A percentile compares a stretch with the other conserved stretches of the same genome.
phyloP scores from a whole-genome alignment of 2,329 filamentous ascomycete species.

The Raffaelea deltoideospora region DNA sequence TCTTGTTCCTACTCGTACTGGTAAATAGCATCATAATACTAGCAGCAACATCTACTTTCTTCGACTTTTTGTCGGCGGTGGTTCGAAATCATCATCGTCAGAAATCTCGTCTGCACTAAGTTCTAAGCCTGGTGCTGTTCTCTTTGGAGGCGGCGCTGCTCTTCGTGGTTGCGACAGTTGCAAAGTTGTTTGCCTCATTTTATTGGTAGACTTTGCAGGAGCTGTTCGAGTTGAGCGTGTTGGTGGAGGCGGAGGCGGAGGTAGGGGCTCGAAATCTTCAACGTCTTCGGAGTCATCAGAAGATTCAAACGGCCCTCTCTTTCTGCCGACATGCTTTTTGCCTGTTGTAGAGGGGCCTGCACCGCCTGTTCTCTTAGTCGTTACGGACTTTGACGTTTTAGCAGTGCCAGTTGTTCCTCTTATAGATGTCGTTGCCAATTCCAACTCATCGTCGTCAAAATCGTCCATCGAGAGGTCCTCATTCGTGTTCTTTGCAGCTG shows the following conservation, averaged over 20 bases:
- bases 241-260: conserved; percentile 20
- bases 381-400: conserved; percentile 13
- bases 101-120: conserved; percentile 11
- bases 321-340: conserved; percentile 28
- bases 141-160: neutral
- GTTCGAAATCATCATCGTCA: conserved; percentile 10
- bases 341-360: conserved; percentile 19
- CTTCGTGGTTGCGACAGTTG: conserved; percentile 5
- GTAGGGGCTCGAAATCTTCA: conserved; percentile 17
- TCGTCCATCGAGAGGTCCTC: conserved; percentile 36
- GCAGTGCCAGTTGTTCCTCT: conserved; percentile 17
- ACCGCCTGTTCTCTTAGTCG: conserved; percentile 15
- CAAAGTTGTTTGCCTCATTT: conserved; percentile 7
- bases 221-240: conserved; percentile 4
- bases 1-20: conserved; percentile 11
- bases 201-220: neutral
- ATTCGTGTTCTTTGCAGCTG: conserved; percentile 9
- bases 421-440: conserved; percentile 10
- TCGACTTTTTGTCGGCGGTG: conserved; percentile 3
- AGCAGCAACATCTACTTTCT: no score
- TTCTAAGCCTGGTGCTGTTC: conserved; percentile 1
- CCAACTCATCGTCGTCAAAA: conserved; percentile 29
- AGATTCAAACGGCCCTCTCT: conserved; percentile 23
- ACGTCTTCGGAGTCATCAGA: conserved; percentile 28
- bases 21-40: no score